Percentiles rank a stretch among this genome's conserved stretches.
These are phyloP conservation scores for Skeletonema marinoi DNA, from an alignment of 108 stramenopile species.

Conservation along the genomic window DNA sequence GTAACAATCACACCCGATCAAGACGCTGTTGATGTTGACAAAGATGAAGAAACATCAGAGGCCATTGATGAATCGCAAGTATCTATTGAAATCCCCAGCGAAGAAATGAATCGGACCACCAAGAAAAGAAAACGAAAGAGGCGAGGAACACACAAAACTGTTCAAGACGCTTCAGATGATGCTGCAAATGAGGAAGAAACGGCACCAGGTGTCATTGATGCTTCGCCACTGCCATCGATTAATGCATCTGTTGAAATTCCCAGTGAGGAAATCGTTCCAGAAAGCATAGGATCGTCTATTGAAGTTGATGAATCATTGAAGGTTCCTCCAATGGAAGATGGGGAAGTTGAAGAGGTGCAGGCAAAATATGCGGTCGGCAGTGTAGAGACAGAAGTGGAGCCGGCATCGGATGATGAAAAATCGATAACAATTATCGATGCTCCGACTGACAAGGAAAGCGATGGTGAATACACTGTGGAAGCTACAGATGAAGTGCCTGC, in stretches of 20 bases:
- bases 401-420: neutral
- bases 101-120: neutral
- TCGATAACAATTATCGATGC: neutral
- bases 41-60: neutral
- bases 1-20: neutral
- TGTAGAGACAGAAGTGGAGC: neutral
- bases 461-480: no score
- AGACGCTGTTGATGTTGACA: neutral
- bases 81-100: neutral
- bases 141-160: neutral
- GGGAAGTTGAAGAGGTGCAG: neutral
- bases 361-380: neutral
- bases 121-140: conserved; percentile 18
- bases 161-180: neutral
- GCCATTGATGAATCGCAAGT: neutral
- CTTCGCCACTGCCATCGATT: neutral
- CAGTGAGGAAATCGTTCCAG: conserved; percentile 14
- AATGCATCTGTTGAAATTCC: conserved; percentile 2
- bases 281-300: conserved; percentile 1
- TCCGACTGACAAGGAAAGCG: neutral
- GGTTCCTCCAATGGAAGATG: conserved; percentile 7
- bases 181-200: neutral
- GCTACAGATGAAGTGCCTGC: no score
- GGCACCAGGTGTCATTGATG: neutral
- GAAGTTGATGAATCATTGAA: conserved; percentile 10